These are phyloP conservation scores for Casaregolazyma suthepensis DNA, from an alignment of 1,139 yeast species.

Conservation along the genomic window DNA sequence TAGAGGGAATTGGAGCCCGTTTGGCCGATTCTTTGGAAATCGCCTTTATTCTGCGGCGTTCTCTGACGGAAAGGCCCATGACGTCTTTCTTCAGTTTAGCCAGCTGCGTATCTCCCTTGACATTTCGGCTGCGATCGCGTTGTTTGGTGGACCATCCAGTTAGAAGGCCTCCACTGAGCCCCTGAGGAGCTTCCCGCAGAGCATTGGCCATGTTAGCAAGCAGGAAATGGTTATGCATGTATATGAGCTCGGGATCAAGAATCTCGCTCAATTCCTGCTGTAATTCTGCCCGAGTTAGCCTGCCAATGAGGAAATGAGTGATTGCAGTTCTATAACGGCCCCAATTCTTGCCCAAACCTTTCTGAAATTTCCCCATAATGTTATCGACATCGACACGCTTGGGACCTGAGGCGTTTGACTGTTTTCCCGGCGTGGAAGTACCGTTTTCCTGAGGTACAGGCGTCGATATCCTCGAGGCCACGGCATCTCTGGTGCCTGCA, in stretches of 20 bases:
- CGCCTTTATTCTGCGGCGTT: constrained; percentile 74
- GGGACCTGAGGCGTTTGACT: constrained; percentile 14
- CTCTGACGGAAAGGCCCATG: constrained; percentile 79
- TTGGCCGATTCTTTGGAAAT: constrained; percentile 75
- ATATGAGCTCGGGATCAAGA: constrained; percentile 45
- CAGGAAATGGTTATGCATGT: constrained; percentile 74
- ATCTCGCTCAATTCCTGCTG: constrained; percentile 50
- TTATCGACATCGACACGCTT: constrained; percentile 62
- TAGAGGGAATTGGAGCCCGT: constrained; percentile 66
- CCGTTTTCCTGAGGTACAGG: background rate
- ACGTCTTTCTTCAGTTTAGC: constrained; percentile 81
- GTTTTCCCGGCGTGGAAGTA: background rate
- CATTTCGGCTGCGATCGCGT: constrained; percentile 21
- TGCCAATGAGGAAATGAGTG: constrained; percentile 56
- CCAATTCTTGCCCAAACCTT: constrained; percentile 71
- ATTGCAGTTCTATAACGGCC: constrained; percentile 76
- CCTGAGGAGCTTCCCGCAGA: constrained; percentile 60
- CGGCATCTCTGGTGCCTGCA: background rate
- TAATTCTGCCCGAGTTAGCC: constrained; percentile 70
- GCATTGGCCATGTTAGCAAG: constrained; percentile 81
- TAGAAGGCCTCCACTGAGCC: constrained; percentile 40
- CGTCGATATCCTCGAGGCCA: background rate
- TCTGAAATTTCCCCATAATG: constrained; percentile 68
- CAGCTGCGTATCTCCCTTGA: constrained; percentile 47
- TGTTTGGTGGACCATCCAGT: constrained; percentile 46